A percentile compares a stretch with the other conserved stretches of the same genome.
Conservation (phyloP, 2,329 filamentous ascomycete genomes). For the Aphanoascus verrucosus region DNA sequence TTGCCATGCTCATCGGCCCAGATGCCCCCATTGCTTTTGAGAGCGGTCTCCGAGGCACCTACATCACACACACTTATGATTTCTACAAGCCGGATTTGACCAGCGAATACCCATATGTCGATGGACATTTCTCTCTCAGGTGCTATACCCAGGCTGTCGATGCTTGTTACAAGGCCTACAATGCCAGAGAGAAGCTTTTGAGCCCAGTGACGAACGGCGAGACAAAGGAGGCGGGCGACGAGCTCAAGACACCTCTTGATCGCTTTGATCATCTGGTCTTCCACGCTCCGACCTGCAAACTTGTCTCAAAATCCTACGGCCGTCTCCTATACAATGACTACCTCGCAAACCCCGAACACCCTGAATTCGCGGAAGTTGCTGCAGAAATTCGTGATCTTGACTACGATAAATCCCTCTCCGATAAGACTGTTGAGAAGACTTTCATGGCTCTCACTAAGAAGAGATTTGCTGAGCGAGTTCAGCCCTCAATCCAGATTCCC, state of each 20-base stretch:
- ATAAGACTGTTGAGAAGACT: slow-evolving; percentile 76
- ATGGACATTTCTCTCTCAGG: slow-evolving; percentile 65
- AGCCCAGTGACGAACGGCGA: slow-evolving; percentile 38
- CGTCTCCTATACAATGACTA: slow-evolving; percentile 81
- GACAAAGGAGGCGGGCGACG: slow-evolving; percentile 26
- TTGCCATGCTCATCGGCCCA: slow-evolving; percentile 64
- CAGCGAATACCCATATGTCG: slow-evolving; percentile 71
- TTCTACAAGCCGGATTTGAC: slow-evolving; percentile 78
- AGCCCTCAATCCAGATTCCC: slow-evolving; percentile 61
- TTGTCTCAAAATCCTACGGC: slow-evolving; percentile 74
- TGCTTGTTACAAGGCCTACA: slow-evolving; percentile 69
- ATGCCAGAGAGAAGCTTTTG: slow-evolving; percentile 56
- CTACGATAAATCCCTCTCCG: slow-evolving; percentile 66
- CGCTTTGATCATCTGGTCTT: slow-evolving; percentile 76
- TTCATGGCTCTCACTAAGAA: slow-evolving; percentile 80
- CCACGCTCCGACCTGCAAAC: slow-evolving; percentile 79
- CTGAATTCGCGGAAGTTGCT: slow-evolving; percentile 62
- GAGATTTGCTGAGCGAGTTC: slow-evolving; percentile 67
- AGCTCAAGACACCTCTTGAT: slow-evolving; percentile 56
- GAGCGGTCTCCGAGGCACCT: slow-evolving; percentile 62
- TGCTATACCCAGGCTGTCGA: slow-evolving; percentile 69
- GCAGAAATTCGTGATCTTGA: slow-evolving; percentile 66
- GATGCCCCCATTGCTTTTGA: slow-evolving; percentile 62
- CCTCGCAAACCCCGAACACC: slow-evolving; percentile 55
- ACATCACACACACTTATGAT: slow-evolving; percentile 74